Conservation (phyloP, 306 rosid species). For the Albizia julibrissin region DNA sequence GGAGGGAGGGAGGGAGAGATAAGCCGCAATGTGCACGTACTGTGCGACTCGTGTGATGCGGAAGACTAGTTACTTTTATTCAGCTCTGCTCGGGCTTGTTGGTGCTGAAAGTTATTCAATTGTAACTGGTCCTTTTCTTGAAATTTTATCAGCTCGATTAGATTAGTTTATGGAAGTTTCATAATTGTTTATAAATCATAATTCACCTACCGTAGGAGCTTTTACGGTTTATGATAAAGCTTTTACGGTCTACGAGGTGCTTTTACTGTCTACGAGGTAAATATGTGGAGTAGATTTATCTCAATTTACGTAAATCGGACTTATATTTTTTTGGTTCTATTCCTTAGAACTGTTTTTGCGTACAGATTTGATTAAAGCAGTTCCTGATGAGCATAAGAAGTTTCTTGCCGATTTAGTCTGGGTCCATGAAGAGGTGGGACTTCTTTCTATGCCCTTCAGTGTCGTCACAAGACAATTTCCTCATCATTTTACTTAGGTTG, state of each 20-base stretch:
- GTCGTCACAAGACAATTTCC: neutral
- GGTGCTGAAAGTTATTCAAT: neutral
- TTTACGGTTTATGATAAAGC: no score
- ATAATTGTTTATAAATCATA: no score
- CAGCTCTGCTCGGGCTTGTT: neutral
- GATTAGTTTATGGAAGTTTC: no score
- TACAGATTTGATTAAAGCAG: slow-evolving; percentile 85
- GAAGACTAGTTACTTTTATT: neutral
- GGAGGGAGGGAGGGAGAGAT: no score
- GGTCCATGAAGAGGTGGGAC: slow-evolving; percentile 91
- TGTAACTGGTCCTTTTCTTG: neutral
- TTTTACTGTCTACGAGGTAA: no score
- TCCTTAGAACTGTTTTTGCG: slow-evolving; percentile 26
- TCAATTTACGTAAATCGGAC: no score
- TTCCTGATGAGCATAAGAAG: slow-evolving; percentile 91
- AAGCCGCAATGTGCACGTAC: neutral
- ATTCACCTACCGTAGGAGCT: no score
- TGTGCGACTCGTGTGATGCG: neutral
- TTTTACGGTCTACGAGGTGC: no score
- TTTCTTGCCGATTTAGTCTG: slow-evolving; percentile 83
- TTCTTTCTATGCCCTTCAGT: slow-evolving; percentile 24
- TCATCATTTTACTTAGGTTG: slow-evolving; percentile 9
- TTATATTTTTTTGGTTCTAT: neutral
- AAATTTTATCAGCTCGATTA: no score
- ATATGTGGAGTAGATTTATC: no score